Evolutionary conservation across 2,329 filamentous ascomycete species (phyloP).

Genomic region (Botrytis cinerea): DNA sequence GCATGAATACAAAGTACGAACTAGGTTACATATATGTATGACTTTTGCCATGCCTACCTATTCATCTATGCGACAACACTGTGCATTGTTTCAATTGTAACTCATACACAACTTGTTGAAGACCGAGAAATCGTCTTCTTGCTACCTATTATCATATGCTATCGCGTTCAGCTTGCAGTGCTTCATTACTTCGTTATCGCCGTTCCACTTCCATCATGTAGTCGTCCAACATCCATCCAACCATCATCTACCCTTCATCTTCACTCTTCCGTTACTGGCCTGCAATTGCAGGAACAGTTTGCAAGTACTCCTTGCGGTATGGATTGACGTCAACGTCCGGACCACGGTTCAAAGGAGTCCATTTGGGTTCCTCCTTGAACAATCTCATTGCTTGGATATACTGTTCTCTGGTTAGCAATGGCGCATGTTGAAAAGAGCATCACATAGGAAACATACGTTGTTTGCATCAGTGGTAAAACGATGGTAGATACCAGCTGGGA

Average conservation of each 20-base stretch:
- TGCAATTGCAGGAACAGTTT: constrained; percentile 28
- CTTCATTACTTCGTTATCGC: constrained; percentile 5
- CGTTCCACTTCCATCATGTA: background rate
- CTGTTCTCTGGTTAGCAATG: constrained; percentile 48
- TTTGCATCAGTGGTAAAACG: constrained; percentile 91
- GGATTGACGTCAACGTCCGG: constrained; percentile 76
- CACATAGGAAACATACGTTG: constrained; percentile 65
- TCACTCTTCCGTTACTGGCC: constrained; percentile 16
- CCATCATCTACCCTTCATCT: background rate
- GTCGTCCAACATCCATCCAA: background rate
- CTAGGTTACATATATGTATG: background rate
- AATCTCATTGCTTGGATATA: constrained; percentile 94
- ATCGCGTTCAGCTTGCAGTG: background rate
- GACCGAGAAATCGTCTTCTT: background rate
- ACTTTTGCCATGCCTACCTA: background rate
- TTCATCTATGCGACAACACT: background rate
- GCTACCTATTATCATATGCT: background rate
- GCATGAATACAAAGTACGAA: background rate
- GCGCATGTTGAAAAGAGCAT: background rate
- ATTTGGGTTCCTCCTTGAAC: constrained; percentile 98
- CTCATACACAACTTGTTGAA: background rate
- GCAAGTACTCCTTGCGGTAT: constrained; percentile 76
- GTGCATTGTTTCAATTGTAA: background rate
- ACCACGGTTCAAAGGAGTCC: constrained; percentile 87
- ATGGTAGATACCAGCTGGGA: constrained; percentile 95